These are phyloP conservation scores for Colletotrichum kahawae DNA, from an alignment of 2,329 filamentous ascomycete genomes.

Conservation along the genomic window DNA sequence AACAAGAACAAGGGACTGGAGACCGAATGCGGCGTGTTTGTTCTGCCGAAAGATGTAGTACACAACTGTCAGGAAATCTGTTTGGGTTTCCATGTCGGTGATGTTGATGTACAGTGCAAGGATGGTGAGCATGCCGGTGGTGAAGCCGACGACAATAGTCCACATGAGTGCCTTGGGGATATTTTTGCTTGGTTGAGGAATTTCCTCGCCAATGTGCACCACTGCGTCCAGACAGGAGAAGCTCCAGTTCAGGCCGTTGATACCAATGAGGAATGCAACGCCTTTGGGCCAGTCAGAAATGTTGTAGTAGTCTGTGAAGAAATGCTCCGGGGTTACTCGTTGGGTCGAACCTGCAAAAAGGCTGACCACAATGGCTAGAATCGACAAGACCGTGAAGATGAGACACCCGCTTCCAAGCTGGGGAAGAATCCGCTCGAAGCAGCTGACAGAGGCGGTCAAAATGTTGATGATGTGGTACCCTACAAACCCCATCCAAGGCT, in stretches of 20 bases:
- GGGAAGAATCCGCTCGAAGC: slow-evolving; percentile 28
- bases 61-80: slow-evolving; percentile 26
- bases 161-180: slow-evolving; percentile 29
- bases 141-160: slow-evolving; percentile 27
- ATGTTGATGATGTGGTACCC: slow-evolving; percentile 30
- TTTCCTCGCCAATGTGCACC: slow-evolving; percentile 32
- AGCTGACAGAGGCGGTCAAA: slow-evolving; percentile 21
- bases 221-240: slow-evolving; percentile 34
- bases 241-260: slow-evolving; percentile 33
- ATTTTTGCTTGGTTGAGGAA: slow-evolving; percentile 27
- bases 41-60: slow-evolving; percentile 28
- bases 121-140: slow-evolving; percentile 25
- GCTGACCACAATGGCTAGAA: slow-evolving; percentile 26
- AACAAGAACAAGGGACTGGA: slow-evolving; percentile 27
- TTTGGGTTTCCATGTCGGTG: slow-evolving; percentile 16
- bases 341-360: slow-evolving; percentile 28
- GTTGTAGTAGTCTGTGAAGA: slow-evolving; percentile 27
- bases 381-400: slow-evolving; percentile 28
- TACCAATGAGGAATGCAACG: slow-evolving; percentile 32
- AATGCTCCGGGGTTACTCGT: slow-evolving; percentile 21
- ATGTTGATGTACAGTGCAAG: slow-evolving; percentile 30
- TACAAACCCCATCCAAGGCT: slow-evolving; percentile 32
- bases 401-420: slow-evolving; percentile 29
- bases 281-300: slow-evolving; percentile 29
- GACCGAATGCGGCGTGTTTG: slow-evolving; percentile 26